These are phyloP conservation scores for Lachnellula arida DNA, from an alignment of 2,329 filamentous ascomycete genomes.

Conservation along the genomic window DNA sequence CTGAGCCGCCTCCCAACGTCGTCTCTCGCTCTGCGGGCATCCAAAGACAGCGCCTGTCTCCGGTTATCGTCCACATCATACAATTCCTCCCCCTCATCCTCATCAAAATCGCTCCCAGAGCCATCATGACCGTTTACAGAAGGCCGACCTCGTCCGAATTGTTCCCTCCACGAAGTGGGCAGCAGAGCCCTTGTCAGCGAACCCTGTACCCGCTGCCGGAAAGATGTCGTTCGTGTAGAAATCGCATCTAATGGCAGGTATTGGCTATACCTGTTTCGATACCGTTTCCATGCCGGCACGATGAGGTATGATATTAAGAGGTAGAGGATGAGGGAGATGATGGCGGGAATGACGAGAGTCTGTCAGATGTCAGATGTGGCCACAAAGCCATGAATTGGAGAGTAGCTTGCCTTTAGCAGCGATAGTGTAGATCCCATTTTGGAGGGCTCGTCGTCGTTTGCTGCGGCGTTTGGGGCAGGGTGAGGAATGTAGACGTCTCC, in stretches of 20 bases:
- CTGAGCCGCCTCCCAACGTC: conserved; percentile 61
- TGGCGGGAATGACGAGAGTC: conserved; percentile 66
- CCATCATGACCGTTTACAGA: conserved; percentile 36
- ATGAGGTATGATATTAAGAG: conserved; percentile 60
- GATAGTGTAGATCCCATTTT: conserved; percentile 27
- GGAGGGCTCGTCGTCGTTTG: conserved; percentile 27
- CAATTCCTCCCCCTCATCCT: conserved; percentile 66
- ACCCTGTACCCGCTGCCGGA: conserved; percentile 48
- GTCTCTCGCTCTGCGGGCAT: conserved; percentile 33
- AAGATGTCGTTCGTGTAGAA: conserved; percentile 50
- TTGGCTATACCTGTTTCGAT: conserved; percentile 66
- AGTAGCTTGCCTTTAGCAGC: conserved; percentile 27
- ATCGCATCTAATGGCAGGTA: conserved; percentile 67
- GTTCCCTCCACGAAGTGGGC: conserved; percentile 46
- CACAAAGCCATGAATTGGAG: background rate
- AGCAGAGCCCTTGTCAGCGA: conserved; percentile 38
- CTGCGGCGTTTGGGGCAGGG: conserved; percentile 26
- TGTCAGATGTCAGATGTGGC: conserved; percentile 33
- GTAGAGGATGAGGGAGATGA: conserved; percentile 67
- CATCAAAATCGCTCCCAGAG: conserved; percentile 50
- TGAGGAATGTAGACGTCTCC: conserved; percentile 26
- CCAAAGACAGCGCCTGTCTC: conserved; percentile 37
- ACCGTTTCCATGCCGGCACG: conserved; percentile 64
- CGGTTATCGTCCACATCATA: conserved; percentile 50
- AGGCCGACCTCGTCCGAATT: conserved; percentile 38